Evolutionary conservation across 176 grass and related monocot species (phyloP).

Genomic region (Elaeis guineensis): DNA sequence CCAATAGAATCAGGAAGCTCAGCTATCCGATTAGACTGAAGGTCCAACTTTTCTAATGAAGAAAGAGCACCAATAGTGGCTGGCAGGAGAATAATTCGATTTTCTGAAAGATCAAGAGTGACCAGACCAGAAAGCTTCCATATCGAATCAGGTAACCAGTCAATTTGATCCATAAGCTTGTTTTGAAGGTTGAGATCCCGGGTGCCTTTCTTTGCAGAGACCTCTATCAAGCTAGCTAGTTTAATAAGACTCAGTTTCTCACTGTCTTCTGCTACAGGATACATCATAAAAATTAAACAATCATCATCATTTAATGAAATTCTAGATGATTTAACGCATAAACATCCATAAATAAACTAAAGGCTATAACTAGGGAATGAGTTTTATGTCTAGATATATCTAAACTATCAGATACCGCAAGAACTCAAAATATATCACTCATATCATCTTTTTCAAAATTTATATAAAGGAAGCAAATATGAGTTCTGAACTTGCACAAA

Average conservation of each 20-base stretch:
- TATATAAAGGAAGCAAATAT: too few relatives aligned
- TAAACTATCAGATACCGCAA: too few relatives aligned
- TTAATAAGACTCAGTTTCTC: conserved; percentile 74
- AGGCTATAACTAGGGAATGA: too few relatives aligned
- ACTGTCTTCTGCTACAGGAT: conserved; percentile 44
- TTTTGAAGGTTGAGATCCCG: conserved; percentile 59
- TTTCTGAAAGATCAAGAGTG: conserved; percentile 79
- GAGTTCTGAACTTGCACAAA: too few relatives aligned
- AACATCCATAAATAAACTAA: too few relatives aligned
- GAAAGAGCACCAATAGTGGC: conserved; percentile 61
- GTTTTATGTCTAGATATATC: too few relatives aligned
- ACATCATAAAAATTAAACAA: conserved; percentile 21
- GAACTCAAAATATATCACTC: too few relatives aligned
- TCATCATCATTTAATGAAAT: background rate
- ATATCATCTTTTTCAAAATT: too few relatives aligned
- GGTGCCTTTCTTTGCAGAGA: conserved; percentile 67
- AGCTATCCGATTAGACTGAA: conserved; percentile 68
- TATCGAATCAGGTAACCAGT: conserved; percentile 94
- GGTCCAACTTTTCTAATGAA: conserved; percentile 72
- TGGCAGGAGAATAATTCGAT: conserved; percentile 55
- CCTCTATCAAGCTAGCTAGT: conserved; percentile 84
- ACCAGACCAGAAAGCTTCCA: conserved; percentile 73
- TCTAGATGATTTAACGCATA: too few relatives aligned
- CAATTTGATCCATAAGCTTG: conserved; percentile 72
- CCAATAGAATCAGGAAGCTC: conserved; percentile 66